Conservation (phyloP, 2,329 filamentous ascomycete genomes). For the Moelleriella libera region DNA sequence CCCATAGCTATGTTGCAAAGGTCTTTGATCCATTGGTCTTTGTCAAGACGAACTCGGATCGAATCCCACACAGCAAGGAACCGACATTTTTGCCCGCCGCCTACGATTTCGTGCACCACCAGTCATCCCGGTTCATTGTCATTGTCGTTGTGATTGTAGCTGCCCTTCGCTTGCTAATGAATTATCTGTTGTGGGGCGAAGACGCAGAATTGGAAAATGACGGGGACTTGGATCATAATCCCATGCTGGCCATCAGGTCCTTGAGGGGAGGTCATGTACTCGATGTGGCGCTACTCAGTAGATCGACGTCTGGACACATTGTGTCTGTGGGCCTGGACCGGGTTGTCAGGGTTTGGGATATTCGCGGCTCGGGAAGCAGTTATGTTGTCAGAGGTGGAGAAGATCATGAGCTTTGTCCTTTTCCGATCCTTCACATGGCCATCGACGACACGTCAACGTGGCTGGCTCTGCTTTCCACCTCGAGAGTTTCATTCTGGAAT, state of each 20-base stretch:
- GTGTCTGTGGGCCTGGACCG: conserved; percentile 60
- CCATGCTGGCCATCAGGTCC: conserved; percentile 44
- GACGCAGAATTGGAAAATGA: conserved; percentile 29
- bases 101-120: conserved; percentile 54
- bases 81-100: conserved; percentile 20
- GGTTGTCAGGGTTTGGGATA: conserved; percentile 51
- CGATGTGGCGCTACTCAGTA: conserved; percentile 51
- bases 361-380: conserved; percentile 28
- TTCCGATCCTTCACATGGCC: conserved; percentile 47
- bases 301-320: conserved; percentile 49
- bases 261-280: conserved; percentile 50
- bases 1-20: conserved; percentile 57
- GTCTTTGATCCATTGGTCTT: conserved; percentile 66
- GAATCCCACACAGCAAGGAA: conserved; percentile 35
- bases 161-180: conserved; percentile 56
- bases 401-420: conserved; percentile 27
- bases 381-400: conserved; percentile 28
- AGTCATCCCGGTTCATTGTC: conserved; percentile 44
- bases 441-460: conserved; percentile 51
- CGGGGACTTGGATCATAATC: conserved; percentile 27
- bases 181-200: conserved; percentile 58
- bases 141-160: conserved; percentile 49
- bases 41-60: conserved; percentile 53
- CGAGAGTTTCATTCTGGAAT: conserved; percentile 46
- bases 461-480: conserved; percentile 49